Conservation (phyloP, 176 grass and related monocot genomes). For the Alopecurus myosuroides region DNA sequence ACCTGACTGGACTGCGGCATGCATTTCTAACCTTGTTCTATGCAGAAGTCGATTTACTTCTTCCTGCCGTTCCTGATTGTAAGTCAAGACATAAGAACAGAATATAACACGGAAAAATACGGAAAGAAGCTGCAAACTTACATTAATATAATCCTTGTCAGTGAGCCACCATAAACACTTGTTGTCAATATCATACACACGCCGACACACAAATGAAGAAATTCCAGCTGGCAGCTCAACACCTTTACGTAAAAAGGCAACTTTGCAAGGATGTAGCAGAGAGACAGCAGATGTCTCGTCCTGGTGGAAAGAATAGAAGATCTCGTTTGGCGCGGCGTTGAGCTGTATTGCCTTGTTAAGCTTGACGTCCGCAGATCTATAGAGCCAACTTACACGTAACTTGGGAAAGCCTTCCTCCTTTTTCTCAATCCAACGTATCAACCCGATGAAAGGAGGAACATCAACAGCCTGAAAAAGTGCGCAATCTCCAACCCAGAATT, state of each 20-base stretch:
- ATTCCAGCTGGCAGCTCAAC: constrained; percentile 58
- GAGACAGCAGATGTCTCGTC: constrained; percentile 63
- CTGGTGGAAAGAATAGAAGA: constrained; percentile 85
- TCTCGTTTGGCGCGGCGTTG: constrained; percentile 65
- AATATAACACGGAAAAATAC: neutral
- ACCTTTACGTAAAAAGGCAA: constrained; percentile 76
- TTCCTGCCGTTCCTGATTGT: constrained; percentile 68
- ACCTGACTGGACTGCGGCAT: constrained; percentile 61
- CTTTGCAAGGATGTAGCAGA: constrained; percentile 80
- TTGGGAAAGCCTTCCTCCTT: constrained; percentile 45
- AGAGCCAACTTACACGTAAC: constrained; percentile 78
- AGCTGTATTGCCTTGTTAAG: constrained; percentile 60
- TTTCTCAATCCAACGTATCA: constrained; percentile 71
- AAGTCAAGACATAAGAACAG: constrained; percentile 3
- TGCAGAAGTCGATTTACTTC: constrained; percentile 78
- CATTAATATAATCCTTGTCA: constrained; percentile 79
- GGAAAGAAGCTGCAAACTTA: constrained; percentile 29
- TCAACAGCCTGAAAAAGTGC: constrained; percentile 56
- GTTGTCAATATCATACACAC: constrained; percentile 78
- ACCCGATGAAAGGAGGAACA: constrained; percentile 72
- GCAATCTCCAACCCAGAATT: constrained; percentile 68
- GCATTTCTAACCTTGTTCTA: constrained; percentile 69
- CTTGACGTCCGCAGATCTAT: constrained; percentile 68
- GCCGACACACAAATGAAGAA: constrained; percentile 80
- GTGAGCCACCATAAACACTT: constrained; percentile 88